Conservation (phyloP, 768 basidiomycete genomes). For the Mycena venus region DNA sequence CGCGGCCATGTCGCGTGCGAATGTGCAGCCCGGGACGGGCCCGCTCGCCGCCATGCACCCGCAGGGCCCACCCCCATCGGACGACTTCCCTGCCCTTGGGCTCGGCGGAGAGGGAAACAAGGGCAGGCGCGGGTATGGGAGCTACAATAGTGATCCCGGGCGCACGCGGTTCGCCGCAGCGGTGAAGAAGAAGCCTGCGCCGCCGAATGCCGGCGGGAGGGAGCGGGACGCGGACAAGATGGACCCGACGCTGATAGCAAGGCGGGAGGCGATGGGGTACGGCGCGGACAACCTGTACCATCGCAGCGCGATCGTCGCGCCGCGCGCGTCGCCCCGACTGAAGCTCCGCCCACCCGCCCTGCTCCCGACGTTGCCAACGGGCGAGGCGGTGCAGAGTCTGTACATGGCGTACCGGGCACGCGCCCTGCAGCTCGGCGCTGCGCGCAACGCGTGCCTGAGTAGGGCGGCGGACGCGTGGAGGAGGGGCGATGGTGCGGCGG, state of each 20-base stretch:
- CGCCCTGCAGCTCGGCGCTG: constrained; percentile 92
- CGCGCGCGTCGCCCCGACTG: constrained; percentile 86
- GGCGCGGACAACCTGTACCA: constrained; percentile 75
- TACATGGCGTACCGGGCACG: constrained; percentile 93
- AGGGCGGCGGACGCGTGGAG: constrained; percentile 97
- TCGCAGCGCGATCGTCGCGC: constrained; percentile 79
- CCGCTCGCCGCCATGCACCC: constrained; percentile 56
- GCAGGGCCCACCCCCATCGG: constrained; percentile 52
- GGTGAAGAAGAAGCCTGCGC: constrained; percentile 75
- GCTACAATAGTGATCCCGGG: constrained; percentile 77
- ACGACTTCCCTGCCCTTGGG: constrained; percentile 85
- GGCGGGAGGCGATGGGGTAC: constrained; percentile 69
- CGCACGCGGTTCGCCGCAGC: constrained; percentile 93
- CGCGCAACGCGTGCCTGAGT: constrained; percentile 93
- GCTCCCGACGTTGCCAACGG: constrained; percentile 91
- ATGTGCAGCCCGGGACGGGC: constrained; percentile 64
- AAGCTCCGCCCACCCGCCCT: constrained; percentile 87
- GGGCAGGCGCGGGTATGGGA: constrained; percentile 55
- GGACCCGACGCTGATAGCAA: constrained; percentile 60
- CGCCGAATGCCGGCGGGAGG: not conserved
- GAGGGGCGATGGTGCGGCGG: constrained; percentile 94
- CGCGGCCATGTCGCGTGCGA: constrained; percentile 75
- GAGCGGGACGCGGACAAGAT: constrained; percentile 27
- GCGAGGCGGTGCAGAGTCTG: constrained; percentile 80
- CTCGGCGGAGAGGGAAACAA: constrained; percentile 58